Evolutionary conservation across 768 basidiomycete species (phyloP).

Genomic region (Pisolithus albus): DNA sequence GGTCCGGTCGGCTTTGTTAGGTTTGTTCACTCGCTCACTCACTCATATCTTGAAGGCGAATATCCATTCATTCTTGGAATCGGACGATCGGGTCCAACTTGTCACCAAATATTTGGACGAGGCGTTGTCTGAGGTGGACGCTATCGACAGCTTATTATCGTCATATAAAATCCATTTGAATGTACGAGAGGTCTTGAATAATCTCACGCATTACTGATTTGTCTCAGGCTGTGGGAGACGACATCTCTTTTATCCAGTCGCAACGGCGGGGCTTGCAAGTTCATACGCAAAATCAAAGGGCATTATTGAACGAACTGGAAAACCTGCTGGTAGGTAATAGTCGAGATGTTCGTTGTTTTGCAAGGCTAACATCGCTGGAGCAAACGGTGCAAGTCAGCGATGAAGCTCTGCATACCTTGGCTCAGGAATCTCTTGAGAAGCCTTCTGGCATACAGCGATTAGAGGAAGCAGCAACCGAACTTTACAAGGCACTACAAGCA

Average conservation of each 20-base stretch:
- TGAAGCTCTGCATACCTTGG: constrained; percentile 65
- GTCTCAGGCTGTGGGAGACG: constrained; percentile 82
- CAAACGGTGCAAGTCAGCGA: constrained; percentile 92
- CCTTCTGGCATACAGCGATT: constrained; percentile 65
- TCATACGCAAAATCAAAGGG: constrained; percentile 91
- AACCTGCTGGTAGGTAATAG: constrained; percentile 62
- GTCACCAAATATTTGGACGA: constrained; percentile 89
- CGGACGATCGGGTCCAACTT: constrained; percentile 81
- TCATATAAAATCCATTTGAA: constrained; percentile 97
- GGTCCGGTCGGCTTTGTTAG: constrained; percentile 35
- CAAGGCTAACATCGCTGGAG: constrained; percentile 33
- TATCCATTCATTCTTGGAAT: constrained; percentile 94
- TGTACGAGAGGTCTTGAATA: constrained; percentile 40
- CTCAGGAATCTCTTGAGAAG: constrained; percentile 87
- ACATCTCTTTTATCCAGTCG: constrained; percentile 92
- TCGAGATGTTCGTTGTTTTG: background rate
- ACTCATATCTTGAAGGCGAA: constrained; percentile 59
- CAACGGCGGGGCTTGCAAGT: constrained; percentile 97
- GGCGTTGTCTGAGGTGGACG: constrained; percentile 81
- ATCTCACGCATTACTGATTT: constrained; percentile 8
- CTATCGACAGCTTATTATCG: constrained; percentile 81
- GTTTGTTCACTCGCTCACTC: constrained; percentile 1
- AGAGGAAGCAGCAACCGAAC: constrained; percentile 74
- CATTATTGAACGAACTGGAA: constrained; percentile 77
- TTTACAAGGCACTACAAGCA: constrained; percentile 94